Percentiles rank a stretch among this genome's conserved stretches.
These are phyloP conservation scores for Gamsiella multidivaricata DNA, from an alignment of 192 early-diverging fungal species.

Conservation along the genomic window DNA sequence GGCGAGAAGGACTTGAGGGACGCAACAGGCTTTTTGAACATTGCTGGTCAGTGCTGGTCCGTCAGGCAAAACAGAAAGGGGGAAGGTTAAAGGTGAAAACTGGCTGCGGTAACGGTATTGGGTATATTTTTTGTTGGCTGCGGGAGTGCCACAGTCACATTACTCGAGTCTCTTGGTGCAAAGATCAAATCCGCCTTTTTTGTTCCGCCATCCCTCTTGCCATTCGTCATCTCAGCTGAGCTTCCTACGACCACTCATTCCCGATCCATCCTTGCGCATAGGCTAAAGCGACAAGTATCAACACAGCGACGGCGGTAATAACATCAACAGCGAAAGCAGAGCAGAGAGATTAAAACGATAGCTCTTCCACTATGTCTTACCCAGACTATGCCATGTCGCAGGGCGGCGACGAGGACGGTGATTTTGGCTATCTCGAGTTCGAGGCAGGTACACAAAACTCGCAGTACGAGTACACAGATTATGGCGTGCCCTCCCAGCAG, in stretches of 20 bases:
- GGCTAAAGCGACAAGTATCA: too few relatives aligned
- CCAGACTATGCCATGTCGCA: constrained; percentile 55
- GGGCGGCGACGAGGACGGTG: constrained; percentile 58
- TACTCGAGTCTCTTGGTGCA: too few relatives aligned
- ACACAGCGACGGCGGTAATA: not conserved
- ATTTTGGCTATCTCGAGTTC: constrained; percentile 69
- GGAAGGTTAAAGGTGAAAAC: not conserved
- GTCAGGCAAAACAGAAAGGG: not conserved
- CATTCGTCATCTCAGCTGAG: too few relatives aligned
- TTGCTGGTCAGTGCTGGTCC: constrained; percentile 13
- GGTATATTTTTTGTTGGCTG: too few relatives aligned
- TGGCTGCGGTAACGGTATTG: too few relatives aligned
- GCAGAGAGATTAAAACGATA: too few relatives aligned
- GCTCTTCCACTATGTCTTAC: constrained; percentile 21
- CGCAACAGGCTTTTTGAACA: constrained; percentile 83
- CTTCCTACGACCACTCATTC: too few relatives aligned
- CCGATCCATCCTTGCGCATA: too few relatives aligned
- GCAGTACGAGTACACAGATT: constrained; percentile 75
- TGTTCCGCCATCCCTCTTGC: too few relatives aligned
- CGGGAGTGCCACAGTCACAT: too few relatives aligned
- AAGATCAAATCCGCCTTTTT: not conserved
- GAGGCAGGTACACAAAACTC: constrained; percentile 70
- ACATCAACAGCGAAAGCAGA: too few relatives aligned
- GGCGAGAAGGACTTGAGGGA: constrained; percentile 75
- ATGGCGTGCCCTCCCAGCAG: constrained; percentile 60